Conservation (phyloP, 1,284 basidiomycete genomes). For the Trametes pubescens region DNA sequence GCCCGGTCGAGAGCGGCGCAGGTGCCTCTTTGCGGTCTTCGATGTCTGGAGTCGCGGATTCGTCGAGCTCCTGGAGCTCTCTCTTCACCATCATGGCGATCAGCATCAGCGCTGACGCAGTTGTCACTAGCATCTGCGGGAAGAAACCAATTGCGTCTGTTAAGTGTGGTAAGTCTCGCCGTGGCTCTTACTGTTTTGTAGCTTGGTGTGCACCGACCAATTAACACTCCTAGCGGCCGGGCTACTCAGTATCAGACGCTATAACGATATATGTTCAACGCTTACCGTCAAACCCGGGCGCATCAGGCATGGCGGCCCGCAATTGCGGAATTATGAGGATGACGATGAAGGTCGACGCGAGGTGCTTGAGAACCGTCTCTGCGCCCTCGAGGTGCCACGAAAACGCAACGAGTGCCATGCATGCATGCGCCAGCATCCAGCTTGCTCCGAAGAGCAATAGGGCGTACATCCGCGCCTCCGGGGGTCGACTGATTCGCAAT, state of each 20-base stretch:
- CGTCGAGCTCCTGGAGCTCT: slow-evolving; percentile 45
- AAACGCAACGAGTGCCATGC: slow-evolving; percentile 54
- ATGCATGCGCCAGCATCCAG: slow-evolving; percentile 63
- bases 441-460: slow-evolving; percentile 56
- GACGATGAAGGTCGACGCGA: slow-evolving; percentile 51
- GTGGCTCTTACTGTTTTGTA: not conserved
- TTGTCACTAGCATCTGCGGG: slow-evolving; percentile 61
- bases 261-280: not conserved
- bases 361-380: slow-evolving; percentile 48
- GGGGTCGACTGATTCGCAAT: slow-evolving; percentile 53
- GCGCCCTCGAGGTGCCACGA: slow-evolving; percentile 46
- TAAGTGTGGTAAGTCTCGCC: slow-evolving; percentile 6
- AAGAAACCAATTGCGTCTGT: slow-evolving; percentile 64
- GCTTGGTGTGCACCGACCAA: slow-evolving; percentile 45
- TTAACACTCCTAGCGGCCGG: slow-evolving; percentile 51
- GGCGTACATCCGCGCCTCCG: slow-evolving; percentile 53
- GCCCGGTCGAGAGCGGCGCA: slow-evolving; percentile 34
- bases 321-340: slow-evolving; percentile 59
- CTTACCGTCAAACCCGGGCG: slow-evolving; percentile 62
- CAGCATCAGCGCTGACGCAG: slow-evolving; percentile 50
- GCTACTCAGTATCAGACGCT: not conserved
- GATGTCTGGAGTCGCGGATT: not conserved
- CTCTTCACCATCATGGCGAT: slow-evolving; percentile 53
- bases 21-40: slow-evolving; percentile 32
- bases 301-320: slow-evolving; percentile 64